These are phyloP conservation scores for Termitomyces sp. DNA, from an alignment of 768 basidiomycete genomes.

Conservation along the genomic window DNA sequence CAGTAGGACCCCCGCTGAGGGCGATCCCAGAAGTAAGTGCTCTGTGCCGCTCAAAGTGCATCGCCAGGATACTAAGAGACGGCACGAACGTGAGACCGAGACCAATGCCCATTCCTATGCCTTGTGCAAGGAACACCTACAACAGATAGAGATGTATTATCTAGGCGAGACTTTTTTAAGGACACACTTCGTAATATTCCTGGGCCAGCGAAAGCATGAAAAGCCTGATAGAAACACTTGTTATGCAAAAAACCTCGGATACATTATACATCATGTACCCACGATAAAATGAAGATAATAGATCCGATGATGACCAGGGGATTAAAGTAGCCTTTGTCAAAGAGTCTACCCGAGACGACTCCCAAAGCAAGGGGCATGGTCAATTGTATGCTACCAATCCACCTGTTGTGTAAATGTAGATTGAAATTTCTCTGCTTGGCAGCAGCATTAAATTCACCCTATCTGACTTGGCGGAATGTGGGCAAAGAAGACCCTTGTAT, in stretches of 20 bases:
- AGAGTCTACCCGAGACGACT: conserved; percentile 14
- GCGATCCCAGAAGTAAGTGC: conserved; percentile 33
- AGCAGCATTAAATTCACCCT: not conserved
- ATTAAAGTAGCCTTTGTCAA: conserved; percentile 15
- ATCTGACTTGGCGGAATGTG: conserved; percentile 7
- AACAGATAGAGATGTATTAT: no score
- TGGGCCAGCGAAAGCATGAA: conserved; percentile 34
- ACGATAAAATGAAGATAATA: conserved; percentile 15
- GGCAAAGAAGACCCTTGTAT: conserved; percentile 8
- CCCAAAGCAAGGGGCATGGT: conserved; percentile 17
- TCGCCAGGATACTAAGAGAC: conserved; percentile 32
- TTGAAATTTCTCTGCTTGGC: not conserved
- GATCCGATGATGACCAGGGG: conserved; percentile 10
- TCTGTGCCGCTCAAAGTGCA: conserved; percentile 34
- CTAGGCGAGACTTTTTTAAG: no score
- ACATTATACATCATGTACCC: not conserved
- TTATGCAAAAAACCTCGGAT: not conserved
- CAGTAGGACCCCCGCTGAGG: conserved; percentile 10
- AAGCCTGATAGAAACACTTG: conserved; percentile 4
- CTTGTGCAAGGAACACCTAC: conserved; percentile 19
- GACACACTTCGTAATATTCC: conserved; percentile 24
- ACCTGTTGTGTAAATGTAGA: conserved; percentile 5
- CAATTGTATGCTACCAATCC: conserved; percentile 19
- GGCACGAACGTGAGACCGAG: conserved; percentile 34
- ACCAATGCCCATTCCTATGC: conserved; percentile 27